phyloP scores from a whole-genome alignment of 176 grass and related monocot genomes.

The Cenchrus americanus region DNA sequence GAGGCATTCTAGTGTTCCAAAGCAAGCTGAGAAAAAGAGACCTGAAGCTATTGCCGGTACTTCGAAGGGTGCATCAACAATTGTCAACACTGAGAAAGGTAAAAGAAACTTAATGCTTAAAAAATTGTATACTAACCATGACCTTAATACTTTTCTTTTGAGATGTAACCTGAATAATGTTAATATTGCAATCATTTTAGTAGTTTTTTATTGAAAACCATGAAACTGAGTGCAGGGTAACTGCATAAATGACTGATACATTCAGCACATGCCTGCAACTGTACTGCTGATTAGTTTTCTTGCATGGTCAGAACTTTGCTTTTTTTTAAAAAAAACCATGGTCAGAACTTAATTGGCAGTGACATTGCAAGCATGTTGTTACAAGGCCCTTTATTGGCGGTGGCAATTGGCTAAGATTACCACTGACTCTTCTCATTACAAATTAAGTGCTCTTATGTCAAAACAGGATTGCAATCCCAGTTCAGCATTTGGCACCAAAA shows the following conservation, averaged over 20 bases:
- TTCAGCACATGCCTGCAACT: not conserved
- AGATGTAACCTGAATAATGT: not conserved
- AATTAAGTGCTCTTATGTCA: not conserved
- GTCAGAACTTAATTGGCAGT: no score
- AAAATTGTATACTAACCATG: not conserved
- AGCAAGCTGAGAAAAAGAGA: slow-evolving; percentile 28
- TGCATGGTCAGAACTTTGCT: not conserved
- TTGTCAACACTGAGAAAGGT: slow-evolving; percentile 36
- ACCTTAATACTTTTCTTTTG: not conserved
- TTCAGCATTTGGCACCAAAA: not conserved
- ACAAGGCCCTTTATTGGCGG: slow-evolving; percentile 2
- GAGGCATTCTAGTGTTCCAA: slow-evolving; percentile 1
- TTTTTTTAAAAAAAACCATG: not conserved
- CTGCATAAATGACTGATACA: slow-evolving; percentile 18
- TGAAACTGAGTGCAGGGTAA: not conserved
- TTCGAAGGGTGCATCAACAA: slow-evolving; percentile 26
- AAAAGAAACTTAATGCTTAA: slow-evolving; percentile 1
- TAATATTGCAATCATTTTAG: slow-evolving; percentile 23
- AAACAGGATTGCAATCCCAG: not conserved
- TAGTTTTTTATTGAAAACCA: not conserved
- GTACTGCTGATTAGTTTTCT: slow-evolving; percentile 3
- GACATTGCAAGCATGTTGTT: slow-evolving; percentile 7
- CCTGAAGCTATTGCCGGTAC: slow-evolving; percentile 4
- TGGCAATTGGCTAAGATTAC: not conserved
- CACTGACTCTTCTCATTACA: not conserved